Evolutionary conservation across 345 rosid genomes (phyloP).

Genomic region (Syzygium aromaticum): DNA sequence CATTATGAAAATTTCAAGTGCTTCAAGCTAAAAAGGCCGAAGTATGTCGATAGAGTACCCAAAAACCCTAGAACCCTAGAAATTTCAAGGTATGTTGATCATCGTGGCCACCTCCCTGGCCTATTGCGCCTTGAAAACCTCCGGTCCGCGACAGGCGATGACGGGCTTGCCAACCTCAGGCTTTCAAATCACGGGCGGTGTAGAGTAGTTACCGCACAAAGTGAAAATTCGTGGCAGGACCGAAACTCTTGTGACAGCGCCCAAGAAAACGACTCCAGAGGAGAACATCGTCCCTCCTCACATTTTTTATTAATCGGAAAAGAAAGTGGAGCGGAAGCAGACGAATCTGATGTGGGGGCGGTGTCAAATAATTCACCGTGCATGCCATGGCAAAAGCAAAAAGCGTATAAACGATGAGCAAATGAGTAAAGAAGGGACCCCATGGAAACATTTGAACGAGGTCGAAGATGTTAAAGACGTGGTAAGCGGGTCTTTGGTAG

Average conservation of each 20-base stretch:
- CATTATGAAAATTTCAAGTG: neutral
- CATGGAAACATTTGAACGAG: neutral
- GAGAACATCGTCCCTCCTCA: neutral
- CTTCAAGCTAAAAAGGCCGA: neutral
- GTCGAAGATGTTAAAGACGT: neutral
- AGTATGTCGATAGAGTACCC: neutral
- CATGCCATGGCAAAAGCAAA: neutral
- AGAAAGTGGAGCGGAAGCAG: neutral
- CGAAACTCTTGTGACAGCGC: neutral
- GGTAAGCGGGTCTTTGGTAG: neutral
- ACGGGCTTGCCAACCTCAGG: neutral
- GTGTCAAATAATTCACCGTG: neutral
- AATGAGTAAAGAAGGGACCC: neutral
- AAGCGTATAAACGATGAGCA: neutral
- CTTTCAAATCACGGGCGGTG: rapidly evolving
- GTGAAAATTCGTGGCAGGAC: too few species aligned
- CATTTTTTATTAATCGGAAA: neutral
- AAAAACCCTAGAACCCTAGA: neutral
- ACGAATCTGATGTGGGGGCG: neutral
- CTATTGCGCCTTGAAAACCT: neutral
- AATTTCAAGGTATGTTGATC: neutral
- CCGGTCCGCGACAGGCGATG: neutral
- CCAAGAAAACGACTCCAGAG: neutral
- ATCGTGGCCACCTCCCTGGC: neutral
- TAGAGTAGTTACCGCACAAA: neutral